These are phyloP conservation scores for Basidioascus undulatus DNA, from an alignment of 768 basidiomycete genomes.

Conservation along the genomic window DNA sequence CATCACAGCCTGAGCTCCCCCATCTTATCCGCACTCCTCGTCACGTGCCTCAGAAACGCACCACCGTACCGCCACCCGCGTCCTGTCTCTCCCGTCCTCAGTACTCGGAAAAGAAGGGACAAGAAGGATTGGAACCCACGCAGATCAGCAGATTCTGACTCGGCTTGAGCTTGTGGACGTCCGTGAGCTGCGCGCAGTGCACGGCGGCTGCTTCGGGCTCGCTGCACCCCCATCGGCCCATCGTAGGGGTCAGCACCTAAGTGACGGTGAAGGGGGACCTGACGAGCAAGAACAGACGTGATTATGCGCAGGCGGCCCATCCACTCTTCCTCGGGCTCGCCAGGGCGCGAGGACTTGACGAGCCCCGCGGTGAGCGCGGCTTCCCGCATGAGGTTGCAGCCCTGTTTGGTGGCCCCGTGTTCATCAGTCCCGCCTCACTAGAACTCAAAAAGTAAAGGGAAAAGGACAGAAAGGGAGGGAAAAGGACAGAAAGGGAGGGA, in stretches of 20 bases:
- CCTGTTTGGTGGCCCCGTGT: no score
- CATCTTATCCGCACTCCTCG: no score
- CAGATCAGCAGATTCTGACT: conserved; percentile 79
- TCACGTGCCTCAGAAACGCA: conserved; percentile 14
- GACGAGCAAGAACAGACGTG: conserved; percentile 24
- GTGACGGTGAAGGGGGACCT: not conserved
- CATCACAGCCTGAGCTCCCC: no score
- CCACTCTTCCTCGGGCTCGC: conserved; percentile 52
- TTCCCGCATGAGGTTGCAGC: conserved; percentile 62
- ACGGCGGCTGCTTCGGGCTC: conserved; percentile 73
- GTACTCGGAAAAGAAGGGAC: no score
- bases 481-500: no score
- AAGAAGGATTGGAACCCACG: no score
- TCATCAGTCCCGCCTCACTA: no score
- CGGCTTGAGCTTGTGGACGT: conserved; percentile 49
- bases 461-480: no score
- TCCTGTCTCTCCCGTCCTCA: no score
- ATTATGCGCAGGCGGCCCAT: conserved; percentile 61
- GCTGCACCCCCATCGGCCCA: conserved; percentile 21
- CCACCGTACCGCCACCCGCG: conserved; percentile 62
- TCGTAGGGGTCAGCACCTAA: no score
- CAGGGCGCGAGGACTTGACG: conserved; percentile 42
- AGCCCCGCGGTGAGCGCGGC: conserved; percentile 60
- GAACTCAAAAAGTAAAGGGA: no score
- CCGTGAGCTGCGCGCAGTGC: conserved; percentile 59